A percentile compares a stretch with the other conserved stretches of the same genome.
phyloP scores from a whole-genome alignment of 2,329 filamentous ascomycete genomes.

The Neofusicoccum ribis region DNA sequence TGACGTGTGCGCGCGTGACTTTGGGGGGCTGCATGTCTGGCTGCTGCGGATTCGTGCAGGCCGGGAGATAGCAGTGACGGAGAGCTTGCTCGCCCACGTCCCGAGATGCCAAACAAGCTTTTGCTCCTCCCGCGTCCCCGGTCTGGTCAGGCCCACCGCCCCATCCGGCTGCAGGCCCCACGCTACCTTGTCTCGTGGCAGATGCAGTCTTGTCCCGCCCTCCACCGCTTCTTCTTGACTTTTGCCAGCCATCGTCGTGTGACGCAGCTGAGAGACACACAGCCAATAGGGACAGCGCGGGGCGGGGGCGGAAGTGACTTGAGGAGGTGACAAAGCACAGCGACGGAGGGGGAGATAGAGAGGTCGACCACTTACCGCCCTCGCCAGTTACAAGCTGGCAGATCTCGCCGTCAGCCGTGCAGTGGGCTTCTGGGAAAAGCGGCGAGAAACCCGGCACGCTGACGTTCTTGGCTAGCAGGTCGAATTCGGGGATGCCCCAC shows the following conservation, averaged over 20 bases:
- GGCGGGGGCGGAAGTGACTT: too few species aligned
- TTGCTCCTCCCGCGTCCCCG: background rate
- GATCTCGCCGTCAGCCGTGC: constrained; percentile 59
- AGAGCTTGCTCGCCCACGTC: too few species aligned
- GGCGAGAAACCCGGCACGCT: constrained; percentile 64
- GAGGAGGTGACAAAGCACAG: too few species aligned
- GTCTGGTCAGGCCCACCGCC: background rate
- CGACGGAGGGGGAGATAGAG: too few species aligned
- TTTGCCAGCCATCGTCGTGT: background rate
- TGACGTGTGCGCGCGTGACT: too few species aligned
- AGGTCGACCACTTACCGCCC: constrained; percentile 33
- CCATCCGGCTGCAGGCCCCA: background rate
- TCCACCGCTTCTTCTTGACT: background rate
- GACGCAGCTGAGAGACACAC: background rate
- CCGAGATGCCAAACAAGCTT: background rate
- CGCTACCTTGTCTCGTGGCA: background rate
- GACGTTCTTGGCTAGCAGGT: constrained; percentile 59
- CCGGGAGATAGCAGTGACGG: background rate
- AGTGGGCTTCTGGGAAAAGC: constrained; percentile 65
- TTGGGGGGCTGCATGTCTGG: background rate
- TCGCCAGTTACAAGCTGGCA: constrained; percentile 70
- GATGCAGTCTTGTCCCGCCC: background rate
- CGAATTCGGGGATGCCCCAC: constrained; percentile 57
- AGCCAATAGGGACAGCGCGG: background rate
- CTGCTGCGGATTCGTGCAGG: background rate